A percentile compares a stretch with the other conserved stretches of the same genome.
Evolutionary conservation across 768 basidiomycete genomes (phyloP).

Genomic region (Boletus rufocinnamomeus): DNA sequence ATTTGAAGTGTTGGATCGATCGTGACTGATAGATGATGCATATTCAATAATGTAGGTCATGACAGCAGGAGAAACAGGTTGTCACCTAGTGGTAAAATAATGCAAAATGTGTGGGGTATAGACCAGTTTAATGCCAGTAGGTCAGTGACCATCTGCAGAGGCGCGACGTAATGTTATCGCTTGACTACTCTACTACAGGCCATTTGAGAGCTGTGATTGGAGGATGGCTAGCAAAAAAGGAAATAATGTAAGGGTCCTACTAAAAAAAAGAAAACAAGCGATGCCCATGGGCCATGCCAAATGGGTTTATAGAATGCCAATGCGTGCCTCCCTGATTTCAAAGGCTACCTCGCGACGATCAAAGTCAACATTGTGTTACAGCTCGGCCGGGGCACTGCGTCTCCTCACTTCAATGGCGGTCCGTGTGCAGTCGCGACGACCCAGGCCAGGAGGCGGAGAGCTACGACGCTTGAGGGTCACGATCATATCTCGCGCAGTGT

Average conservation of each 20-base stretch:
- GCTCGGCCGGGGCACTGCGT: constrained; percentile 64
- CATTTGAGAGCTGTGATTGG: no score
- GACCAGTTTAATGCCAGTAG: no score
- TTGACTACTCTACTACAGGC: no score
- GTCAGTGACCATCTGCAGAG: no score
- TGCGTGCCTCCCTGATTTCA: no score
- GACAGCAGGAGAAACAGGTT: background rate
- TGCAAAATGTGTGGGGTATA: background rate
- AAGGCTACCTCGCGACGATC: constrained; percentile 62
- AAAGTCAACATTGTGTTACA: constrained; percentile 50
- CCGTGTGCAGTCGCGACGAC: constrained; percentile 17
- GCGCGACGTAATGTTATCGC: no score
- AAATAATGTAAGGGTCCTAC: no score
- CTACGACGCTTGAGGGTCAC: constrained; percentile 61
- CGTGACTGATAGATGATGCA: background rate
- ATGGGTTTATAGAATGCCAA: no score
- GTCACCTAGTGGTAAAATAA: background rate
- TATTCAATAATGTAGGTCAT: background rate
- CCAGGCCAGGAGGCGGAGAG: constrained; percentile 29
- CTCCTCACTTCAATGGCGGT: constrained; percentile 49
- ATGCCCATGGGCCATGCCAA: no score
- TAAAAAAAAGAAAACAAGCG: no score
- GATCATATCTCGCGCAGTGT: constrained; percentile 65
- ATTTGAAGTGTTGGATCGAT: background rate
- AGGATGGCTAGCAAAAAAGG: no score